phyloP scores from a whole-genome alignment of 1,139 yeast species.

The Taiozyma sp. region DNA sequence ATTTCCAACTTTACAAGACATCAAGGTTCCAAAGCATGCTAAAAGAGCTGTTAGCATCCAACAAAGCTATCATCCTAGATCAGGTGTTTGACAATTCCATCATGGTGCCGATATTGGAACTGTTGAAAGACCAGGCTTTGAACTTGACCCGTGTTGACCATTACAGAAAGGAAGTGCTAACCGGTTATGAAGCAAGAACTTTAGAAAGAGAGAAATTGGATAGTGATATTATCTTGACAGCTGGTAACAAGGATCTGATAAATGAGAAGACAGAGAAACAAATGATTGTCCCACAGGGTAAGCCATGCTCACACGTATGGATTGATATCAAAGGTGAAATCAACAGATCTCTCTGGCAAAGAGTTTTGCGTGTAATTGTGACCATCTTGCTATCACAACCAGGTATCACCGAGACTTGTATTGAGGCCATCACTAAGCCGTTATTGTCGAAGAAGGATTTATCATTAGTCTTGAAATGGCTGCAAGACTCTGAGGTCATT shows the following conservation, averaged over 20 bases:
- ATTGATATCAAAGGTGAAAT: conserved; percentile 59
- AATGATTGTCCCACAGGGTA: conserved; percentile 45
- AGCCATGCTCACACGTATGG: conserved; percentile 72
- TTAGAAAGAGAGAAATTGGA: conserved; percentile 58
- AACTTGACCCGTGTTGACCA: conserved; percentile 51
- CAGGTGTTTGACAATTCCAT: conserved; percentile 55
- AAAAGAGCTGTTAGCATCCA: conserved; percentile 32
- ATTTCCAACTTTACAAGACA: conserved; percentile 42
- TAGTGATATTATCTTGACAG: conserved; percentile 49
- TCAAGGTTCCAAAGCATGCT: conserved; percentile 39
- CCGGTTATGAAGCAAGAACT: conserved; percentile 59
- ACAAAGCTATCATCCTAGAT: conserved; percentile 54
- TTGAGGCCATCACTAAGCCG: conserved; percentile 29
- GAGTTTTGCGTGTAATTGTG: conserved; percentile 44
- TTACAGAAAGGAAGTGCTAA: conserved; percentile 36
- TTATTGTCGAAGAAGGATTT: conserved; percentile 49
- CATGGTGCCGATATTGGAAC: conserved; percentile 48
- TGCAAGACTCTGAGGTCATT: conserved; percentile 40
- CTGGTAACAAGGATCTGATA: conserved; percentile 10
- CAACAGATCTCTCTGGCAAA: conserved; percentile 56
- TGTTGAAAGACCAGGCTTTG: conserved; percentile 35
- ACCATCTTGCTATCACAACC: conserved; percentile 59
- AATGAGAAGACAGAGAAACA: conserved; percentile 7
- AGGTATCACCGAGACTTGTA: conserved; percentile 40
- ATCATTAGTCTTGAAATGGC: conserved; percentile 52